These are phyloP conservation scores for Gaultheria prostrata DNA, from an alignment of 148 eudicot genomes.

Conservation along the genomic window DNA sequence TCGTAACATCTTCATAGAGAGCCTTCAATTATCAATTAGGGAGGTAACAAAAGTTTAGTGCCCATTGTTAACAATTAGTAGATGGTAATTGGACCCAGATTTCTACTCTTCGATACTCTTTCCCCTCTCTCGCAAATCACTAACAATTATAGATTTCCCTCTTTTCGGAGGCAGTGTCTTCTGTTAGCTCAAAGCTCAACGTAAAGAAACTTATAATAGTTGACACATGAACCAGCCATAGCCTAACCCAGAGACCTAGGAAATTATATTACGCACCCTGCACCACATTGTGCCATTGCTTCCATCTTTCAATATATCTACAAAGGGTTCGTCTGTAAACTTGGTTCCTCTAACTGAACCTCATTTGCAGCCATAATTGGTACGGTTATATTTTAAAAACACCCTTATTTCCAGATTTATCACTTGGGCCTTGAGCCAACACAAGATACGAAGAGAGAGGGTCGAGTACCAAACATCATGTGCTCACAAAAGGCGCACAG, in stretches of 20 bases:
- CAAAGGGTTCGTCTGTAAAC: background rate
- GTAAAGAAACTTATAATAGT: background rate
- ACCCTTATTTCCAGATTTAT: background rate
- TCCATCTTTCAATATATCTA: background rate
- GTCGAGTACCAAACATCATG: background rate
- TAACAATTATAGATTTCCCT: background rate
- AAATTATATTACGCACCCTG: background rate
- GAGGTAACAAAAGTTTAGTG: background rate
- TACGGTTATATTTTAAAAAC: background rate
- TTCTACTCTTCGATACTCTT: background rate
- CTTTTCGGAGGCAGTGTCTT: background rate
- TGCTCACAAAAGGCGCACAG: background rate
- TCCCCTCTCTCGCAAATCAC: background rate
- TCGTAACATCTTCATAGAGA: background rate
- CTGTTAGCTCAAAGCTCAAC: background rate
- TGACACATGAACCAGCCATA: background rate
- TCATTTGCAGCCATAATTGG: background rate
- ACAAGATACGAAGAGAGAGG: background rate
- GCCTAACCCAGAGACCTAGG: background rate
- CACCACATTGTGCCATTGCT: background rate
- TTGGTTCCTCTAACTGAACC: background rate
- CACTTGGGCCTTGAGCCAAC: background rate
- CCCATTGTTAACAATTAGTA: background rate
- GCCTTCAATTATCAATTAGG: background rate
- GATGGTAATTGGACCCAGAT: background rate